A percentile compares a stretch with the other conserved stretches of the same genome.
phyloP scores from a whole-genome alignment of 805 yeast species.

The Myxozyma neglecta region DNA sequence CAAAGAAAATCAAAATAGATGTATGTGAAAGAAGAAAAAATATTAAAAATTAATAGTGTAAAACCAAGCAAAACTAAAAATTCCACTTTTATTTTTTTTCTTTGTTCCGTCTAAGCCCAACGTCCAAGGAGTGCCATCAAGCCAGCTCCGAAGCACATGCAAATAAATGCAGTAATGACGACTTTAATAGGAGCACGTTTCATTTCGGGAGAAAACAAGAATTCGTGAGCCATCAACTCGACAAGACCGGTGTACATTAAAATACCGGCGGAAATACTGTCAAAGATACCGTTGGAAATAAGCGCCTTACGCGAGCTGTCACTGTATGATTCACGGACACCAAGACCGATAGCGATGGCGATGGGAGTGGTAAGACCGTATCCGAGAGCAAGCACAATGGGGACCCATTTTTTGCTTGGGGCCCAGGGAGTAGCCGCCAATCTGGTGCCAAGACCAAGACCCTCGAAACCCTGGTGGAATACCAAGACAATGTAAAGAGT shows the following conservation, averaged over 20 bases:
- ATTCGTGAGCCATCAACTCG: slow-evolving; percentile 74
- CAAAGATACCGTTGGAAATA: slow-evolving; percentile 63
- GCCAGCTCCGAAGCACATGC: slow-evolving; percentile 52
- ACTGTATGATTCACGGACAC: slow-evolving; percentile 58
- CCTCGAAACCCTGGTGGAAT: slow-evolving; percentile 70
- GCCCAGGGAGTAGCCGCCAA: slow-evolving; percentile 62
- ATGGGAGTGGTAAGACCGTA: slow-evolving; percentile 67
- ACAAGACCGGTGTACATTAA: slow-evolving; percentile 71
- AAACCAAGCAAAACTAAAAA: neutral
- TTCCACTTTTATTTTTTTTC: no score
- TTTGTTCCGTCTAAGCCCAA: slow-evolving; percentile 55
- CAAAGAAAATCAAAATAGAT: neutral
- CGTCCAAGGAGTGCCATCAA: slow-evolving; percentile 73
- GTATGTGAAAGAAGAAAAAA: neutral
- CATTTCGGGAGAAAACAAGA: slow-evolving; percentile 49
- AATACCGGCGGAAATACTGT: slow-evolving; percentile 70
- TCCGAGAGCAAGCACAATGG: slow-evolving; percentile 52
- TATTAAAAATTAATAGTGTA: neutral
- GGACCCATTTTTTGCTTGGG: slow-evolving; percentile 46
- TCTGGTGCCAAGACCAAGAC: slow-evolving; percentile 75
- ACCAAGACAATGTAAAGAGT: slow-evolving; percentile 60
- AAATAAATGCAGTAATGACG: slow-evolving; percentile 15
- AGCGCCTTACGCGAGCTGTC: slow-evolving; percentile 43
- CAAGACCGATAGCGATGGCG: slow-evolving; percentile 71
- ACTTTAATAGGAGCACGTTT: slow-evolving; percentile 12